Percentiles rank a stretch among this genome's conserved stretches.
Conservation (phyloP, 2,329 filamentous ascomycete genomes). For the Paracoccidioides lutzii region DNA sequence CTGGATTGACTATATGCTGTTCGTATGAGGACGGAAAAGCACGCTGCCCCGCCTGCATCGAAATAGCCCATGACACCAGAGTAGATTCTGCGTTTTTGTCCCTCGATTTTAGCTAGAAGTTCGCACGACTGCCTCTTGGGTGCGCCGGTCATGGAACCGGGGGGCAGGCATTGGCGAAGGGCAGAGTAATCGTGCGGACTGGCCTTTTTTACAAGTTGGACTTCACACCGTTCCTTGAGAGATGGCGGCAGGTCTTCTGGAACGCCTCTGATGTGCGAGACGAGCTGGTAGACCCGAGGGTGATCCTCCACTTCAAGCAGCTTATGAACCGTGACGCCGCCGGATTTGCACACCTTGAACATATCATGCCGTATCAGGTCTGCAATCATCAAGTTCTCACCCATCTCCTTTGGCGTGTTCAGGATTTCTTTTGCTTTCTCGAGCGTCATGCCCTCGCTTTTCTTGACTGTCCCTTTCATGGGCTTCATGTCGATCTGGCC, state of each 20-base stretch:
- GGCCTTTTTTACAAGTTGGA: neutral
- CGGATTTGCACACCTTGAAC: conserved; percentile 65
- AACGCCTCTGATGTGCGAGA: conserved; percentile 67
- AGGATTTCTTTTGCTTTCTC: conserved; percentile 60
- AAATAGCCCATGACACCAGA: conserved; percentile 82
- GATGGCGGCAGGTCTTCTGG: conserved; percentile 11
- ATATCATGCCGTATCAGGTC: conserved; percentile 87
- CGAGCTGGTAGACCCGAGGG: conserved; percentile 79
- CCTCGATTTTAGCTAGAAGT: conserved; percentile 59
- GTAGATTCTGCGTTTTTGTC: conserved; percentile 56
- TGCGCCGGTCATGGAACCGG: conserved; percentile 90
- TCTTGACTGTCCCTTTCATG: conserved; percentile 94
- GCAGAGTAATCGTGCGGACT: conserved; percentile 52
- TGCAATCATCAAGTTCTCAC: conserved; percentile 96
- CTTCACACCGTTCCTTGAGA: neutral
- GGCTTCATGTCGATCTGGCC: conserved; percentile 54
- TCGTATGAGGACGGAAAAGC: conserved; percentile 83
- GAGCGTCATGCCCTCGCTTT: conserved; percentile 53
- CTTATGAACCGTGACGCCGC: conserved; percentile 60
- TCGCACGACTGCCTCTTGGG: conserved; percentile 89
- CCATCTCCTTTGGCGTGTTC: conserved; percentile 73
- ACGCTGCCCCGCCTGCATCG: conserved; percentile 68
- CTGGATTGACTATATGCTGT: conserved; percentile 48
- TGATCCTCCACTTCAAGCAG: conserved; percentile 84
- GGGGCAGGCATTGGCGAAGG: conserved; percentile 64